Evolutionary conservation across 2,329 filamentous ascomycete genomes (phyloP).

Genomic region (Colletotrichum euphorbiae): DNA sequence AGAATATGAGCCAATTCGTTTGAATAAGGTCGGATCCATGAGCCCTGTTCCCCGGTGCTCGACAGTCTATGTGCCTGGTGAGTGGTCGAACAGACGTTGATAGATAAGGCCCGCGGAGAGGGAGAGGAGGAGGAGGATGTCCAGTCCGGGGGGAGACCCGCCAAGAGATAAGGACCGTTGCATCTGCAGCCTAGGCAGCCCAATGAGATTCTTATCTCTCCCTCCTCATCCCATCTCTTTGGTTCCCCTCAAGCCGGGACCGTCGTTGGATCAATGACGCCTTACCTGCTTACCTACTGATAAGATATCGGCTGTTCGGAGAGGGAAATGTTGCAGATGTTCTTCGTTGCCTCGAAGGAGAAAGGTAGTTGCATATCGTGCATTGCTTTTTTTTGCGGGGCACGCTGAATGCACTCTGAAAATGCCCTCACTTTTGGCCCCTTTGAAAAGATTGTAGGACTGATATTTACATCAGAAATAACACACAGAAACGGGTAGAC

Average conservation of each 20-base stretch:
- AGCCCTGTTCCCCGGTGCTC: not conserved
- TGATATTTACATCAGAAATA: constrained; percentile 3
- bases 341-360: constrained; percentile 26
- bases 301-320: constrained; percentile 18
- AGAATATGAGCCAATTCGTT: constrained; percentile 19
- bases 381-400: constrained; percentile 25
- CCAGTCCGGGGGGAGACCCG: constrained; percentile 27
- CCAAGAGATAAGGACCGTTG: constrained; percentile 36
- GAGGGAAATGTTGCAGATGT: constrained; percentile 12
- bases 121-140: not conserved
- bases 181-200: constrained; percentile 7
- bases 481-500: not conserved
- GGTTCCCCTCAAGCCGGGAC: not conserved
- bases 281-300: not conserved
- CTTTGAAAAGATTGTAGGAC: not conserved
- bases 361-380: constrained; percentile 27
- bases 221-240: constrained; percentile 5
- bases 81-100: constrained; percentile 10
- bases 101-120: constrained; percentile 24
- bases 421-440: constrained; percentile 8
- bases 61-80: not conserved
- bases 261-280: constrained; percentile 8
- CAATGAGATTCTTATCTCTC: constrained; percentile 24
- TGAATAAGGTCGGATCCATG: constrained; percentile 18
- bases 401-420: not conserved